A percentile compares a stretch with the other conserved stretches of the same genome.
Conservation (phyloP, 805 yeast species). For the Lipomyces sp. region DNA sequence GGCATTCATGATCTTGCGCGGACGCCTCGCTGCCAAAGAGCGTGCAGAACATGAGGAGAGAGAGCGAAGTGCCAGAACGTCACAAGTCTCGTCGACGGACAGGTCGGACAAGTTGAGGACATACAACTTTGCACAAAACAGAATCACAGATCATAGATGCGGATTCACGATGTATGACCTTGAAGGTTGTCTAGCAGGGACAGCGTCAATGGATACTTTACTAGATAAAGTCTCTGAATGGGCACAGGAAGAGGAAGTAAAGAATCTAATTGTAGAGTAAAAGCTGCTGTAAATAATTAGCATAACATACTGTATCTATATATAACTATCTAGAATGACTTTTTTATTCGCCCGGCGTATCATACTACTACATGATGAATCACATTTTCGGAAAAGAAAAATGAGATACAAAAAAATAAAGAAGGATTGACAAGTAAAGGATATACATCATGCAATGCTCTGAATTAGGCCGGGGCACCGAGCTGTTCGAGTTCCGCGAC, state of each 20-base stretch:
- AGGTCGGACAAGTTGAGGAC: slow-evolving; percentile 92
- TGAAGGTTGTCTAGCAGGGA: slow-evolving; percentile 60
- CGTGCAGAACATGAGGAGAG: slow-evolving; percentile 58
- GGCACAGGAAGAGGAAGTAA: slow-evolving; percentile 25
- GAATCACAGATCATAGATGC: slow-evolving; percentile 92
- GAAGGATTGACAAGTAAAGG: background rate
- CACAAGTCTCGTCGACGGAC: slow-evolving; percentile 84
- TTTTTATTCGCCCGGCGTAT: too few species aligned
- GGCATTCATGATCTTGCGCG: slow-evolving; percentile 77
- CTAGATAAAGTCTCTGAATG: slow-evolving; percentile 25
- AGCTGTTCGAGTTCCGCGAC: slow-evolving; percentile 61
- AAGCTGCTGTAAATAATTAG: background rate
- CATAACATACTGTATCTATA: slow-evolving; percentile 10
- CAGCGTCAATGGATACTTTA: slow-evolving; percentile 33
- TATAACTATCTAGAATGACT: background rate
- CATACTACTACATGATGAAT: too few species aligned
- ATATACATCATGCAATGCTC: background rate
- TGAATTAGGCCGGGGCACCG: slow-evolving; percentile 5
- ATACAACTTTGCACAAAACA: slow-evolving; percentile 86
- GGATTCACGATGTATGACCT: slow-evolving; percentile 76
- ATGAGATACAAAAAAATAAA: background rate
- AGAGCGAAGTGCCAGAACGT: slow-evolving; percentile 65
- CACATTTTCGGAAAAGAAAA: too few species aligned
- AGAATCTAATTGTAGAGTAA: slow-evolving; percentile 6
- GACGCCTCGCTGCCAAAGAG: slow-evolving; percentile 80